A percentile compares a stretch with the other conserved stretches of the same genome.
phyloP scores from a whole-genome alignment of 805 yeast species.

The Brettanomyces anomalus region DNA sequence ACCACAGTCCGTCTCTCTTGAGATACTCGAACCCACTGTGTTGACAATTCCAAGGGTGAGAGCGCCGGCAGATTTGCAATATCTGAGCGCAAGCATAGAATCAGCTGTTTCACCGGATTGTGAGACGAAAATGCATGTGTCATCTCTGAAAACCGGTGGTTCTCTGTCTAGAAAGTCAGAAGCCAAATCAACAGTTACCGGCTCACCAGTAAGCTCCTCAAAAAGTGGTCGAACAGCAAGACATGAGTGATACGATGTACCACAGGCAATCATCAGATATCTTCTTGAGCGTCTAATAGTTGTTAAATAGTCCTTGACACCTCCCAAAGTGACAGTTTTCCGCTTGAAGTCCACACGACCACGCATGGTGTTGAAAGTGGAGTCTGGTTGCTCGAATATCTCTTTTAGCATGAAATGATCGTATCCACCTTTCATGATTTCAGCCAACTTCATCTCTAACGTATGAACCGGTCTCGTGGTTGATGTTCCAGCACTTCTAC shows the following conservation, averaged over 20 bases:
- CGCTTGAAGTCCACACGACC: constrained; percentile 94
- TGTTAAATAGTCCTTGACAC: constrained; percentile 73
- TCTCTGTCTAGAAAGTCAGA: constrained; percentile 91
- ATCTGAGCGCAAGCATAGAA: constrained; percentile 87
- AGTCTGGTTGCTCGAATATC: constrained; percentile 97
- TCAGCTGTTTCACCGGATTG: constrained; percentile 99
- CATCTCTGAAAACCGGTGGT: constrained; percentile 98
- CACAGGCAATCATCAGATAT: constrained; percentile 97
- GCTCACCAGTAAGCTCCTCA: constrained; percentile 93
- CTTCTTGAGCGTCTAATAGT: constrained; percentile 92
- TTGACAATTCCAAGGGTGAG: constrained; percentile 96
- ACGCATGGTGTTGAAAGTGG: constrained; percentile 97
- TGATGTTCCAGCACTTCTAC: constrained; percentile 80
- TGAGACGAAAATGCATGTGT: constrained; percentile 93
- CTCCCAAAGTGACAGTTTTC: constrained; percentile 75
- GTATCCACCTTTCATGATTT: constrained; percentile 96
- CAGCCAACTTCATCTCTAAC: constrained; percentile 91
- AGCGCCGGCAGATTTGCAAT: constrained; percentile 95
- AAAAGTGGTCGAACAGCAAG: constrained; percentile 92
- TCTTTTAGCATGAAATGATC: constrained; percentile 98
- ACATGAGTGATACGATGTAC: constrained; percentile 98
- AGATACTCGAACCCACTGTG: constrained; percentile 93
- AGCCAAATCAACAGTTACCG: constrained; percentile 87
- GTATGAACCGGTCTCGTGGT: constrained; percentile 95
- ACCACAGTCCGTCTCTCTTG: constrained; percentile 98